Conservation (phyloP, 805 yeast species). For the Sugiyamaella marilandica region DNA sequence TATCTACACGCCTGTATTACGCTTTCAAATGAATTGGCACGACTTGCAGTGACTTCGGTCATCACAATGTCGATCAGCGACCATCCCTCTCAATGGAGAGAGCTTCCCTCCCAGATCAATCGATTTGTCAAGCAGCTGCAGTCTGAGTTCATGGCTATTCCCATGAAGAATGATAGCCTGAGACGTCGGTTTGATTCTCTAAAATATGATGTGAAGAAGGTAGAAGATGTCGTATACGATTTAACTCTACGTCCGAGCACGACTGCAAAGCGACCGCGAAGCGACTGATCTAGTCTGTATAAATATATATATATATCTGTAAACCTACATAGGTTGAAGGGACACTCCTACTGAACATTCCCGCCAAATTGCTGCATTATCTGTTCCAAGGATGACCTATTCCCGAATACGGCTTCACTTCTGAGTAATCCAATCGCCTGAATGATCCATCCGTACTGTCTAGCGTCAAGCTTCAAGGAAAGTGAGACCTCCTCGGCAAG, state of each 20-base stretch:
- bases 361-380: neutral
- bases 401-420: conserved; percentile 19
- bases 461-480: conserved; percentile 12
- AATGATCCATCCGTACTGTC: conserved; percentile 18
- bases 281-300: neutral
- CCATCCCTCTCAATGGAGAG: conserved; percentile 2
- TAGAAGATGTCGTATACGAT: conserved; percentile 32
- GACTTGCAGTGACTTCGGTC: conserved; percentile 28
- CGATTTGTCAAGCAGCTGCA: conserved; percentile 27
- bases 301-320: no score
- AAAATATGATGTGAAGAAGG: conserved; percentile 32
- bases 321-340: neutral
- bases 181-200: conserved; percentile 28
- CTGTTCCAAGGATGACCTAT: conserved; percentile 19
- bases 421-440: conserved; percentile 22
- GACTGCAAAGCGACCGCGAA: neutral
- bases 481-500: conserved; percentile 10
- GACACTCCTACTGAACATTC: neutral
- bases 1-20: conserved; percentile 27
- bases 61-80: conserved; percentile 18
- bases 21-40: conserved; percentile 26
- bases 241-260: conserved; percentile 21
- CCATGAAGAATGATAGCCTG: conserved; percentile 30
- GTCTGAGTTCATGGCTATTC: conserved; percentile 25
- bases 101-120: conserved; percentile 10